phyloP scores from a whole-genome alignment of 2,329 filamentous ascomycete genomes.

The Colletotrichum gloeosporioides region DNA sequence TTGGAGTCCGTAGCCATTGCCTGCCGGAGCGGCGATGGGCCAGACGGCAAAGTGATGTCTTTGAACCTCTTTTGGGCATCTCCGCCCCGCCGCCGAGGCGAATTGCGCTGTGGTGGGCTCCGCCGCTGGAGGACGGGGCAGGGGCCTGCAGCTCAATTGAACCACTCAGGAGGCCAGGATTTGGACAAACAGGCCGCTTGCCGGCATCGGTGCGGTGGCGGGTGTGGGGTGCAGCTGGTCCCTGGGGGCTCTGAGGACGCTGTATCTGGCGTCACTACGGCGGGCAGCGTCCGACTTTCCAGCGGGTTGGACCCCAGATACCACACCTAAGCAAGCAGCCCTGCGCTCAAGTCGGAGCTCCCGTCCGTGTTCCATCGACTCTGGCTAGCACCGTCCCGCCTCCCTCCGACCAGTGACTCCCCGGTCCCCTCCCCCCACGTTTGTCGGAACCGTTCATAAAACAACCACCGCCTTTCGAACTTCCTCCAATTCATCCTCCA shows the following conservation, averaged over 20 bases:
- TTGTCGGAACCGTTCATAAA: slow-evolving; percentile 8
- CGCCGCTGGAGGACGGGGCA: not conserved
- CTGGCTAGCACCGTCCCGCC: not conserved
- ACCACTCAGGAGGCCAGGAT: not conserved
- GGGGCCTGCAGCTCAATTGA: not conserved
- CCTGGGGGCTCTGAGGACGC: not conserved
- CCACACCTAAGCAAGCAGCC: not conserved
- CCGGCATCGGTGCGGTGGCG: slow-evolving; percentile 7
- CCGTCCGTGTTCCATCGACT: not conserved
- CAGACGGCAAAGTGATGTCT: not conserved
- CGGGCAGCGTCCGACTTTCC: not conserved
- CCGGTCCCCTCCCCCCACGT: not conserved
- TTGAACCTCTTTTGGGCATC: slow-evolving; percentile 19
- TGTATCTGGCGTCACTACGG: not conserved
- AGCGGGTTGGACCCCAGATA: not conserved
- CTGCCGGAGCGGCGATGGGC: slow-evolving; percentile 6
- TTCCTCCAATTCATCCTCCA: not conserved
- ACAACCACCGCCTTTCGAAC: not conserved
- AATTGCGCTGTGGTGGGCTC: not conserved
- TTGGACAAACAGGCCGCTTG: not conserved
- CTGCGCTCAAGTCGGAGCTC: slow-evolving; percentile 1
- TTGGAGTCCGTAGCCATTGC: not conserved
- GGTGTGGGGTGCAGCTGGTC: not conserved
- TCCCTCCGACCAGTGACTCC: not conserved
- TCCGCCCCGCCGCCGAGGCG: slow-evolving; percentile 15